phyloP scores from a whole-genome alignment of 495 filamentous ascomycete species.

The Mytilinidion resinicola region DNA sequence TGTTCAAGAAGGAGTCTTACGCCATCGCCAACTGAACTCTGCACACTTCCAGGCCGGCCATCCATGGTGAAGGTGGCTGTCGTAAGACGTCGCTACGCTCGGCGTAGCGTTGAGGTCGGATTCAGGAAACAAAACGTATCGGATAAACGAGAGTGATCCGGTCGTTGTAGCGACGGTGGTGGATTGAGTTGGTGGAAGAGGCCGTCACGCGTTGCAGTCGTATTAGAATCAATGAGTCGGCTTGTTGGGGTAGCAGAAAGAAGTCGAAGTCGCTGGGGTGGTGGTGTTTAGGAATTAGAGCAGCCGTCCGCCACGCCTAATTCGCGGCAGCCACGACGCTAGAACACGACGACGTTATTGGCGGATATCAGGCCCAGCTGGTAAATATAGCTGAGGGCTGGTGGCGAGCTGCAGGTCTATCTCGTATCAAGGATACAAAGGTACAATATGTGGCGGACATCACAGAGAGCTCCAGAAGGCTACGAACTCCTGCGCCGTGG shows the following conservation, averaged over 20 bases:
- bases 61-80: slow-evolving; percentile 14
- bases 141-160: neutral
- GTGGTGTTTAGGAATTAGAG: slow-evolving; percentile 8
- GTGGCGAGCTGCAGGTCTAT: neutral
- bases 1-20: slow-evolving; percentile 6
- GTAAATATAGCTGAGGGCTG: too few species aligned
- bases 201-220: slow-evolving; percentile 8
- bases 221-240: neutral
- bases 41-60: slow-evolving; percentile 10
- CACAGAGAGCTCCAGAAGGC: neutral
- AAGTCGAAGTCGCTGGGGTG: neutral
- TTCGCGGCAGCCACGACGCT: neutral
- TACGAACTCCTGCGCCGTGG: neutral
- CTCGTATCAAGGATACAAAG: neutral
- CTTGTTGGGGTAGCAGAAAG: slow-evolving; percentile 12
- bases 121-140: neutral
- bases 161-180: neutral
- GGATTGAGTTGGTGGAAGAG: neutral
- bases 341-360: too few species aligned
- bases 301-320: slow-evolving; percentile 3
- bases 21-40: slow-evolving; percentile 23
- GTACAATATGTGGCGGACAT: neutral
- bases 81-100: neutral
- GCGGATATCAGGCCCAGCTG: too few species aligned
- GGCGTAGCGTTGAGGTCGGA: neutral